phyloP scores from a whole-genome alignment of 164 flowering plant species.

The Pachysandra terminalis region DNA sequence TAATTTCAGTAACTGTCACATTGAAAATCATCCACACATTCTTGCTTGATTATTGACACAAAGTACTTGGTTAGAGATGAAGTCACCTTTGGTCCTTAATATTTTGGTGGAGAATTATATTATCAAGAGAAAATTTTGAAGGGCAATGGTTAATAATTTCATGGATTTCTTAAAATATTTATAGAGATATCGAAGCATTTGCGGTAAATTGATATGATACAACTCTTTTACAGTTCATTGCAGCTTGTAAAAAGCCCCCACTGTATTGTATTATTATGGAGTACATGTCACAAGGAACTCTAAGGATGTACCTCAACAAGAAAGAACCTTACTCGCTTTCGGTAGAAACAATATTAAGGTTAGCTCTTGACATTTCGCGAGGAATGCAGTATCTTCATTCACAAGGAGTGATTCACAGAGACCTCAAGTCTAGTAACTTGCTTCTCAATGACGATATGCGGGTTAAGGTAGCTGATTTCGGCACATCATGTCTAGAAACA shows the following conservation, averaged over 20 bases:
- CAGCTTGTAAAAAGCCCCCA: conserved; percentile 92
- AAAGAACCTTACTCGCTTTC: conserved; percentile 87
- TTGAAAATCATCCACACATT: too few relatives aligned
- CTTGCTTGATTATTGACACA: too few relatives aligned
- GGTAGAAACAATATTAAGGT: conserved; percentile 68
- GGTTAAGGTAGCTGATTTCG: conserved; percentile 95
- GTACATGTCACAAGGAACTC: conserved; percentile 94
- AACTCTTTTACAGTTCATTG: conserved; percentile 64
- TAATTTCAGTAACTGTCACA: too few relatives aligned
- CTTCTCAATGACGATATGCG: conserved; percentile 88
- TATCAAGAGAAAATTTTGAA: too few relatives aligned
- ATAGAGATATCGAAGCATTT: background rate
- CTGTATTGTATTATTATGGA: conserved; percentile 90
- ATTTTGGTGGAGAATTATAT: too few relatives aligned
- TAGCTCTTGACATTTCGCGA: conserved; percentile 89
- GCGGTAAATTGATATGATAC: background rate
- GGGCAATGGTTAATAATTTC: background rate
- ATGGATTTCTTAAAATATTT: too few relatives aligned
- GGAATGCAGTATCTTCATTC: conserved; percentile 98
- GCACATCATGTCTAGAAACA: conserved; percentile 87
- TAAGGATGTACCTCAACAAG: conserved; percentile 93
- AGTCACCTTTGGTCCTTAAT: too few relatives aligned
- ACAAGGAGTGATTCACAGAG: conserved; percentile 92
- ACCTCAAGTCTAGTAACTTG: conserved; percentile 83
- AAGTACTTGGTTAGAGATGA: too few relatives aligned